Evolutionary conservation across 768 basidiomycete species (phyloP).

Genomic region (Rickenella mellea): DNA sequence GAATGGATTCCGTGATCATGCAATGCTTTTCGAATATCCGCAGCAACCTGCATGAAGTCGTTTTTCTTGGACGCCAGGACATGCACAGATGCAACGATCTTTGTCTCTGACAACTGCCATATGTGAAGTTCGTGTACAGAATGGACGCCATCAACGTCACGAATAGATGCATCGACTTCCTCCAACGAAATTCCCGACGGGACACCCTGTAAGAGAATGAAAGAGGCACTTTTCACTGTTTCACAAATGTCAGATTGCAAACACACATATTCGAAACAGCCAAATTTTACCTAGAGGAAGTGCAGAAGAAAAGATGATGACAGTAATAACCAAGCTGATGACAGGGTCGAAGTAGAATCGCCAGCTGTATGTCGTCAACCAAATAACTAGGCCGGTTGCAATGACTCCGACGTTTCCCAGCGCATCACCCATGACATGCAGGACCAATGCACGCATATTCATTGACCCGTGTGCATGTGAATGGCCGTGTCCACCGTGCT

Average conservation of each 20-base stretch:
- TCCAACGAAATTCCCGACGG: slow-evolving; percentile 85
- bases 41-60: slow-evolving; percentile 89
- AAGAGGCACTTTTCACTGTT: slow-evolving; percentile 80
- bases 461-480: slow-evolving; percentile 59
- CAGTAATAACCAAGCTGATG: slow-evolving; percentile 88
- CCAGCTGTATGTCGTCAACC: slow-evolving; percentile 77
- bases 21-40: slow-evolving; percentile 72
- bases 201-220: slow-evolving; percentile 91
- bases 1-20: slow-evolving; percentile 93
- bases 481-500: slow-evolving; percentile 28
- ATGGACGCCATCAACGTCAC: slow-evolving; percentile 73
- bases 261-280: slow-evolving; percentile 1
- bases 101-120: slow-evolving; percentile 94
- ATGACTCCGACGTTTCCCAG: slow-evolving; percentile 98
- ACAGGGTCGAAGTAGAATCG: slow-evolving; percentile 90
- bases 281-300: slow-evolving; percentile 66
- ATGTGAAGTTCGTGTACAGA: slow-evolving; percentile 93
- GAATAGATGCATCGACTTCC: slow-evolving; percentile 75
- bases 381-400: slow-evolving; percentile 88
- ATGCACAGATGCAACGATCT: slow-evolving; percentile 93
- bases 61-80: slow-evolving; percentile 72
- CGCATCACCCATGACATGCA: slow-evolving; percentile 95
- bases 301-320: slow-evolving; percentile 94
- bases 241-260: slow-evolving; percentile 2
- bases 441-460: slow-evolving; percentile 95